A percentile compares a stretch with the other conserved stretches of the same genome.
Evolutionary conservation across 495 filamentous ascomycete genomes (phyloP).

Genomic region (Aspergillus baeticus): DNA sequence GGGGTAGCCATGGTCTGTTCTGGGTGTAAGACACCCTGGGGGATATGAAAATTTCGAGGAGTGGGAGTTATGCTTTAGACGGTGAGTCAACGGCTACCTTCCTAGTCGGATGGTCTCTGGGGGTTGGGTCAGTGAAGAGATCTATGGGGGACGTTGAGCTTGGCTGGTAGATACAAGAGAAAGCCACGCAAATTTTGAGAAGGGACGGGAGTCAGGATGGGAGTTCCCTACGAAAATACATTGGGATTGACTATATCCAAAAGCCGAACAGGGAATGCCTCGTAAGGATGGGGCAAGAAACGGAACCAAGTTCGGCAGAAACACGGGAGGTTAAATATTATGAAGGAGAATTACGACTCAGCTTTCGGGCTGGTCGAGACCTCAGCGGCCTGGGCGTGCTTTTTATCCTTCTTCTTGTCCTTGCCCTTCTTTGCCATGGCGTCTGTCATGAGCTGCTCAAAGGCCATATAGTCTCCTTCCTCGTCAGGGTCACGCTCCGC

Average conservation of each 20-base stretch:
- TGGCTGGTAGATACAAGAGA: too few species aligned
- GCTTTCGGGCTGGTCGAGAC: slow-evolving; percentile 12
- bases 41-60: too few species aligned
- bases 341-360: slow-evolving; percentile 2
- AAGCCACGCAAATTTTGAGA: too few species aligned
- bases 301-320: neutral
- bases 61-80: too few species aligned
- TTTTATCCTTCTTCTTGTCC: slow-evolving; percentile 74
- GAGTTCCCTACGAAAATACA: slow-evolving; percentile 14
- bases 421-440: slow-evolving; percentile 87
- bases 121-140: too few species aligned
- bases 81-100: too few species aligned
- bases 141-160: too few species aligned
- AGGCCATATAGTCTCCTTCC: slow-evolving; percentile 98
- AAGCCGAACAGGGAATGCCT: neutral
- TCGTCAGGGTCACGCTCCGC: slow-evolving; percentile 90
- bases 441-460: slow-evolving; percentile 97
- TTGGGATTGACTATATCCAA: slow-evolving; percentile 12
- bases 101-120: too few species aligned
- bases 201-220: neutral
- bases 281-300: too few species aligned
- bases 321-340: neutral
- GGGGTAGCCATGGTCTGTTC: too few species aligned
- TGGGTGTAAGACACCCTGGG: too few species aligned
- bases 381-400: slow-evolving; percentile 25